Evolutionary conservation across 352 stramenopile species (phyloP).

Genomic region (Pythium pectinolyticum): DNA sequence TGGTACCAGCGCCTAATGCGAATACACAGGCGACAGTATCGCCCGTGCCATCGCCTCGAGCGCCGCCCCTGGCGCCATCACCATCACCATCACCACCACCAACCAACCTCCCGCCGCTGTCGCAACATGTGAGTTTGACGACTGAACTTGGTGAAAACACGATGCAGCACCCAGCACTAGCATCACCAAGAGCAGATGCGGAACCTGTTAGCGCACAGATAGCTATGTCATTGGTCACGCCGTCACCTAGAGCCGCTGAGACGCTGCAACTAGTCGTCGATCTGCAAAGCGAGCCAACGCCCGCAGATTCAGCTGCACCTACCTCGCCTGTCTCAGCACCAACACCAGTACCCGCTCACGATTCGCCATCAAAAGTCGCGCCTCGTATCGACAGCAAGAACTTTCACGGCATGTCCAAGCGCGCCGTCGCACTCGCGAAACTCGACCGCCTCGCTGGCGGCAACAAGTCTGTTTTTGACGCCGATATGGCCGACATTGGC

Average conservation of each 20-base stretch:
- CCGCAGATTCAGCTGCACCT: neutral
- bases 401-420: conserved; percentile 55
- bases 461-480: conserved; percentile 63
- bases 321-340: neutral
- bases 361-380: neutral
- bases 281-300: neutral
- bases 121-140: neutral
- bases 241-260: neutral
- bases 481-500: conserved; percentile 71
- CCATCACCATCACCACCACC: neutral
- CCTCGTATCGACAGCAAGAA: conserved; percentile 40
- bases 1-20: neutral
- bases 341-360: neutral
- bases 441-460: conserved; percentile 59
- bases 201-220: neutral
- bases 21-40: neutral
- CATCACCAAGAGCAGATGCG: neutral
- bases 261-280: neutral
- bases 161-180: neutral
- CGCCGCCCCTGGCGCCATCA: neutral
- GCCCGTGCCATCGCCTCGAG: conserved; percentile 3
- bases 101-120: neutral
- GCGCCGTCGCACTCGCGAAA: conserved; percentile 40
- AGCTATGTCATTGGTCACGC: too few species aligned
- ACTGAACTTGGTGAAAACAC: too few species aligned